A percentile compares a stretch with the other conserved stretches of the same genome.
These are phyloP conservation scores for Diaporthe citriasiana DNA, from an alignment of 2,329 filamentous ascomycete genomes.

Conservation along the genomic window DNA sequence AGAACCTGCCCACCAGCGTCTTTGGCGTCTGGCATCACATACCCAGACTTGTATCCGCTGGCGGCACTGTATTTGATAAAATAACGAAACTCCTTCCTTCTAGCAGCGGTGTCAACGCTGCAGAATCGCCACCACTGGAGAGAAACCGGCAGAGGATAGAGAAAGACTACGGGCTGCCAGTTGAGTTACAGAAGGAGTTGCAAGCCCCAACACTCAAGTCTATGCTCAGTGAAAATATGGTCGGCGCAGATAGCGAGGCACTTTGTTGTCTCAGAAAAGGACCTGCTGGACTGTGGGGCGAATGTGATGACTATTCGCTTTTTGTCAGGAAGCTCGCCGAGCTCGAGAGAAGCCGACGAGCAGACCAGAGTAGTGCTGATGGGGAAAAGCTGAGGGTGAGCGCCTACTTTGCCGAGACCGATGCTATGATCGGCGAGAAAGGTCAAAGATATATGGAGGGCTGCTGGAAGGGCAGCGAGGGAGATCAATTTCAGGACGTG, in stretches of 20 bases:
- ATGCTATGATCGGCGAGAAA: slow-evolving; percentile 35
- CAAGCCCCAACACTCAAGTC: neutral
- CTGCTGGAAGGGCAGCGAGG: slow-evolving; percentile 29
- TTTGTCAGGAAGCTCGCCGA: slow-evolving; percentile 31
- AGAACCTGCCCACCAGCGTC: slow-evolving; percentile 8
- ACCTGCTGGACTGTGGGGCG: slow-evolving; percentile 33
- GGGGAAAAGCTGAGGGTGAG: slow-evolving; percentile 22
- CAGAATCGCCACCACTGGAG: neutral
- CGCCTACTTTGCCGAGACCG: slow-evolving; percentile 36
- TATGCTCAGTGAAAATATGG: slow-evolving; percentile 32
- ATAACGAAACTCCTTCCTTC: neutral
- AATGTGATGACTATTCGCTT: slow-evolving; percentile 33
- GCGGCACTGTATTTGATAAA: neutral
- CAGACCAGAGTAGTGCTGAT: neutral
- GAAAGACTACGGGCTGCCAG: slow-evolving; percentile 4
- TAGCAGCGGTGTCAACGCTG: slow-evolving; percentile 5
- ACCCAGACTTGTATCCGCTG: neutral
- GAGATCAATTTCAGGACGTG: neutral
- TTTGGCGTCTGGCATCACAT: slow-evolving; percentile 34
- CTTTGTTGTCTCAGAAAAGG: slow-evolving; percentile 35
- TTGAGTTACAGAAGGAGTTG: neutral
- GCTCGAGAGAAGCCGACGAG: slow-evolving; percentile 1
- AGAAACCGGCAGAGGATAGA: slow-evolving; percentile 6
- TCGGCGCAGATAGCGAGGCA: slow-evolving; percentile 40
- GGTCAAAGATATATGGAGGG: slow-evolving; percentile 36